phyloP scores from a whole-genome alignment of 2,329 filamentous ascomycete species.

The Claviceps pazoutovae region DNA sequence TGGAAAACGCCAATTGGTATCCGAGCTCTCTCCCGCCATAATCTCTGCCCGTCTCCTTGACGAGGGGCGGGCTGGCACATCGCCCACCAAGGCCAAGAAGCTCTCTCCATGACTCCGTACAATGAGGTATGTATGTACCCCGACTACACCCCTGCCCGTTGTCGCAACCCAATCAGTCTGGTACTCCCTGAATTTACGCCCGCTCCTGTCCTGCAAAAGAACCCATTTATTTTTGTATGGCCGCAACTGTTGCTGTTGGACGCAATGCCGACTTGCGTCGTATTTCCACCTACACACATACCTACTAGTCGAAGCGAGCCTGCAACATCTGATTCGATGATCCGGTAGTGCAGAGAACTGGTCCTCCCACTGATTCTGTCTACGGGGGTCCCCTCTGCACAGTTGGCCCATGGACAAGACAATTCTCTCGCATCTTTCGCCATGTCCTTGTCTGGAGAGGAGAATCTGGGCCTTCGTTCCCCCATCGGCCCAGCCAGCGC shows the following conservation, averaged over 20 bases:
- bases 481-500: constrained; percentile 1
- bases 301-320: background rate
- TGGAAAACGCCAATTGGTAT: background rate
- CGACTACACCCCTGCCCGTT: background rate
- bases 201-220: background rate
- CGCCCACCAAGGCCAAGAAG: background rate
- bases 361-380: background rate
- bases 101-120: background rate
- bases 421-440: background rate
- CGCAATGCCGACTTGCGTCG: background rate
- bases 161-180: background rate
- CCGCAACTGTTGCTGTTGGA: background rate
- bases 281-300: background rate
- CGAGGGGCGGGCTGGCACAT: background rate
- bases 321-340: constrained; percentile 1
- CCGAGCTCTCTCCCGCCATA: background rate
- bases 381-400: background rate
- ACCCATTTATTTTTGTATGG: background rate
- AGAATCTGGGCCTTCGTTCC: background rate
- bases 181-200: background rate
- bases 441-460: background rate
- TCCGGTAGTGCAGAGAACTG: background rate
- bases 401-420: background rate
- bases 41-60: background rate
- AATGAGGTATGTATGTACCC: too few species aligned